Evolutionary conservation across 116 monocot species (phyloP), one percentile per base, ranked within the genome.

Genomic region (Iris pallida): DNA sequence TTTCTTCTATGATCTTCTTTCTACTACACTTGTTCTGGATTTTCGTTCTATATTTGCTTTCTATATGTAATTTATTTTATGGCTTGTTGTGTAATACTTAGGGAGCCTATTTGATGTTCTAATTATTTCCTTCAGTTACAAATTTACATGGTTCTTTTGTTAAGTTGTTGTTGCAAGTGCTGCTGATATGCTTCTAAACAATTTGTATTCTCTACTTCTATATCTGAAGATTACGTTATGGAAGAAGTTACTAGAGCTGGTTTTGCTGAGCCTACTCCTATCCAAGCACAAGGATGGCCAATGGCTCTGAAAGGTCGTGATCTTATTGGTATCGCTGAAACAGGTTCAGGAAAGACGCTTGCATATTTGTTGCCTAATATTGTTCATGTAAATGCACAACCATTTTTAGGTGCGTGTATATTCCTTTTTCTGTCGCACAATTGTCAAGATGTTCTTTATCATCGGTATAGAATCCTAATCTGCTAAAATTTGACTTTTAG

Each of bases 211-310:
- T 43, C 16, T 59, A 56, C 42, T 66, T 5, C 15, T 64, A 30
- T 30, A 30, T 30, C 58, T 61, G 2, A 71, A 93, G 99, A 90
- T 54, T 99, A 99, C 86, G 91, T 99, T 63, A 81, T 99, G 91
- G 86, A 93, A 81, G 94, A 99, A 81, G 82, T 99, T 64, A 19
- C 11, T 53, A 93, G 85, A 79, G 99, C 99, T 77, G 99, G 99
- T 5, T 99, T 93, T 86, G 80, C 79, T 40, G 99, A 99, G 73
- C 99, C 99, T 49, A 99, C 99, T 42, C 86, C 99, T 62, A 99
- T 99, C 68, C 99, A 99, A 84, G 74, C 99, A n/a, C 99, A 99
- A 78, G 99, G 99, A 43, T 99, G 99, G 99, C 99, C 99, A 44
- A 99, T 99, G 98, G 98, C 98, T 56, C 66, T 99, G 61, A 99